Base-by-base conservation (phyloP, 148 eudicot genomes). In the Rhododendron vialii region DNA sequence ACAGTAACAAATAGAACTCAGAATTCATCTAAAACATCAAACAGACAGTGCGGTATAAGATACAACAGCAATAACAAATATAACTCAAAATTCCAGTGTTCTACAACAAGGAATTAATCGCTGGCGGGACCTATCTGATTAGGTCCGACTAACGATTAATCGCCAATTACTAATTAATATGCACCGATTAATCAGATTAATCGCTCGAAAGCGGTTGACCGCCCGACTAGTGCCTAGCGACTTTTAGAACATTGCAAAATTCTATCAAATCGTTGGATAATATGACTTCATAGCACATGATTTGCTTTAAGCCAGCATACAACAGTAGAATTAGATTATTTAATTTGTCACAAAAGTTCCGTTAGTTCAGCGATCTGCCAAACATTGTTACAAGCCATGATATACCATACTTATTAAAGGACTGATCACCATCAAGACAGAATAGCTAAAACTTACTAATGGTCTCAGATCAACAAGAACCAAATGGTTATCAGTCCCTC, bases 401-500 rank as follows among this genome's bases (percentile, higher is more conserved):
- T 73, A 81, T 55, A 17, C 43, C 7, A 1, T 33, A 33, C 15
- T 26, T 26, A 7, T 53, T 38, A 53, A 81, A 81, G 7, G 63
- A 28, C 4, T 10, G 15, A 47, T 47, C n/a, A 35, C 75, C 7
- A 18, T 55, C 84, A 69, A 82, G 7, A 80, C 84, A 74, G 77
- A 83, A 33, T 38, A 59, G 35, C 47, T 14, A n/a, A 30, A 63
- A 89, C 93, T 88, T 82, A 96, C 98, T 85, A 96, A 67, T 83
- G 98, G 98, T 87, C 98, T 91, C 33, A 96, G 94, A 88, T 96
- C 98, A 85, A 92, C 95, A 78, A 96, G 98, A 85, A 94, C 98
- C 90, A 96, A 92, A 88, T 96, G 98, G 89, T 96, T 95, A 87
- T 95, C 98, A 91, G 93, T 96, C 71, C 98, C 98, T 78, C 98